Base-by-base conservation (phyloP, 1,139 yeast species). In the Geotrichum klebahnii region DNA sequence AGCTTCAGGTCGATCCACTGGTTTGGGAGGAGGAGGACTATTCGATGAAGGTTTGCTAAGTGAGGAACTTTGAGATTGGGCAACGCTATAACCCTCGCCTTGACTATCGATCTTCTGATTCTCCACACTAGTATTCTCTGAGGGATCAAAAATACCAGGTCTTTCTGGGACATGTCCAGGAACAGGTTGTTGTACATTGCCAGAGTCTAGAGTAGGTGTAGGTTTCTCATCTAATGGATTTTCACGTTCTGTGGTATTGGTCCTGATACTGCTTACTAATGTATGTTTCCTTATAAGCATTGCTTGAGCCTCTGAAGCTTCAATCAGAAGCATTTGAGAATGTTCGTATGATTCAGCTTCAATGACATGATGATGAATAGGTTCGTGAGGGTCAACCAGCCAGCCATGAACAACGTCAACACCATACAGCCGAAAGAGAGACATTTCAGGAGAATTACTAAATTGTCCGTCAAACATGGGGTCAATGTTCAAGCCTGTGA, bases 401-500 rank as follows among this genome's bases (percentile, higher is more conserved):
- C 81, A 77, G 3, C 80, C 80, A 57, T 77, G 81, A 9, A 75
- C 72, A 23, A 77, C 57, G n/a, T 70, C 71, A 2, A 76, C 69
- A 37, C 70, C 71, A 57, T 72, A 76, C n/a, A 70, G 62, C 26
- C 72, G 59, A 59, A 79, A 78, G 3, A 79, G 57, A 1, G 72
- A 64, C 60, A 75, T 58, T 48, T 73, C 79, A 3, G 66, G 67
- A 5, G 72, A 68, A 4, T 69, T 65, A n/a, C 74, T 76, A 58
- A 85, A 84, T 0, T 75, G 67, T 1, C 92, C 92, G 58, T 79
- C 76, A 57, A 90, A 78, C 32, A 76, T 72, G 0, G 95, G 90
- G 60, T 88, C 81, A 10, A 89, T 82, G 45, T 80, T 77, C 43
- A 89, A 71, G 0, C 97, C 97, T 0, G 82, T 74, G 55, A 82